Evolutionary conservation across 192 early-diverging fungal species (phyloP).

Genomic region (Dispira simplex): DNA sequence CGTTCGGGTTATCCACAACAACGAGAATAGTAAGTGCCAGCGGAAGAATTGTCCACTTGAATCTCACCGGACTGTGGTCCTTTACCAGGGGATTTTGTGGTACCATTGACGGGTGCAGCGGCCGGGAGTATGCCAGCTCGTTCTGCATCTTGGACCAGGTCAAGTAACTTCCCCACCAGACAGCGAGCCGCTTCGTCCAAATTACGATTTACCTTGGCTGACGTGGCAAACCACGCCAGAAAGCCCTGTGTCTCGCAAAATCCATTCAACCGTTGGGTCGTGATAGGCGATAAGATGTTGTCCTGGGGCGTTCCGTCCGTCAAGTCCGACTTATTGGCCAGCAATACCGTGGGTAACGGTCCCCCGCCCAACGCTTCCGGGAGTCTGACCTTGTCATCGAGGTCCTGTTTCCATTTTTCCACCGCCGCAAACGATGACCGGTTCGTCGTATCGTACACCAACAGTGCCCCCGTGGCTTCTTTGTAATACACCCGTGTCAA

Average conservation of each 20-base stretch:
- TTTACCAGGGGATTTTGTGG: no score
- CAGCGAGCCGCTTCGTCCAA: constrained; percentile 38
- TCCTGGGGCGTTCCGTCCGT: neutral
- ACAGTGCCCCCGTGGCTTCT: constrained; percentile 36
- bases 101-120: no score
- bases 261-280: constrained; percentile 23
- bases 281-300: constrained; percentile 1
- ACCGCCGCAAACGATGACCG: constrained; percentile 39
- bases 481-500: constrained; percentile 44
- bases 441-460: constrained; percentile 39
- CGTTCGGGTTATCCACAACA: no score
- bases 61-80: no score
- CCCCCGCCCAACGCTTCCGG: constrained; percentile 30
- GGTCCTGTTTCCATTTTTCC: constrained; percentile 35
- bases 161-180: constrained; percentile 26
- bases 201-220: constrained; percentile 43
- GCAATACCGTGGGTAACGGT: constrained; percentile 32
- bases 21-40: no score
- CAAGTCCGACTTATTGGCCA: constrained; percentile 31
- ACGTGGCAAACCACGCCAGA: constrained; percentile 40
- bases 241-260: constrained; percentile 37
- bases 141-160: constrained; percentile 4
- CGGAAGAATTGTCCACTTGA: no score
- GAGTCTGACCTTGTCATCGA: constrained; percentile 38
- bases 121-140: neutral